Evolutionary conservation across 345 rosid genomes (phyloP), one percentile per base, ranked within the genome.

Genomic region (Aquilaria sinensis): DNA sequence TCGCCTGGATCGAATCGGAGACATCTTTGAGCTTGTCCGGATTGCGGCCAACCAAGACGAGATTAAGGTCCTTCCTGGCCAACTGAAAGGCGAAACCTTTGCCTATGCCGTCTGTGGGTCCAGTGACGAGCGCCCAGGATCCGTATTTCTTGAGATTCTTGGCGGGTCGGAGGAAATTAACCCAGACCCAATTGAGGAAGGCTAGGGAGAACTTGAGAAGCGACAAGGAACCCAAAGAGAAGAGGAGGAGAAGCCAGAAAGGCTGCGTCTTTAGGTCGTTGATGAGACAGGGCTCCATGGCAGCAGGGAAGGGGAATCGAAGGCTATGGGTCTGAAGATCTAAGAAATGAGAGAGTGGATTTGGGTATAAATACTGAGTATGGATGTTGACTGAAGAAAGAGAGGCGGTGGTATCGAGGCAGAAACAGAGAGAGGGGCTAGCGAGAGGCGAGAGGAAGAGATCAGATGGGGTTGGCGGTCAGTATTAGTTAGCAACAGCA

Each of bases 21-120:
- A 94, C 95, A 30, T 82, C 88, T 5, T 70, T 80, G 41, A 94
- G 79, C 67, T 88, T 90, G 1, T 77, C 83, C 0, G 84, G 83
- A 65, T 80, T 94, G 47, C 97, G 83, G 30, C 85, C 97, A 4
- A 94, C 99, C 67, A 94, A 69, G 7, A 94, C 81, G 60, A 94
- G 82, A 75, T 94, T 84, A 23, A 94, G 77, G 9, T 96, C 96
- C 57, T 84, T 83, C 57, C 77, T 68, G 54, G 96, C 96, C 37
- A 94, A 53, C 53, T 90, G 86, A 59, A 90, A 84, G 55, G 99
- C 89, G 67, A 94, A 94, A 53, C 82, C 90, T 53, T 88, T 91
- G 3, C 99, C 96, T 48, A 94, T 94, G 12, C 99, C 97, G 31
- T 91, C 99, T 11, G 97, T 94, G 56, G 96, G 85, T 31, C 97